phyloP scores from a whole-genome alignment of 129 eudicot species.

The Chrysanthemum makinoi region DNA sequence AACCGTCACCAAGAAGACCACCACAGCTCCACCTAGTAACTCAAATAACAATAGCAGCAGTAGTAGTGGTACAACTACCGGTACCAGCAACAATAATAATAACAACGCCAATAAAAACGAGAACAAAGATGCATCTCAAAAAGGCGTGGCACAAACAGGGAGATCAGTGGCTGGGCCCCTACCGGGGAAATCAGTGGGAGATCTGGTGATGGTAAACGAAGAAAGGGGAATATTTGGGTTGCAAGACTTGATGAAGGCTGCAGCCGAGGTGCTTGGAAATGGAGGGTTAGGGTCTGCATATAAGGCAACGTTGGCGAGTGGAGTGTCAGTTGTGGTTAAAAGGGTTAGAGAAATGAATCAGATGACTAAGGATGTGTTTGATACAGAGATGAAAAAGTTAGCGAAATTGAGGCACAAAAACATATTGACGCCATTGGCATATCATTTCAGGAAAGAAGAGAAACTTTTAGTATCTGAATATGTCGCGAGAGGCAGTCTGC shows the following conservation, averaged over 20 bases:
- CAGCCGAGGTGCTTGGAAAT: slow-evolving; percentile 89
- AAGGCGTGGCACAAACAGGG: slow-evolving; percentile 1
- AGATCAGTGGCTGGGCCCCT: slow-evolving; percentile 1
- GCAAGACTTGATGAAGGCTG: slow-evolving; percentile 93
- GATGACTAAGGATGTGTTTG: slow-evolving; percentile 59
- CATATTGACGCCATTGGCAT: slow-evolving; percentile 74
- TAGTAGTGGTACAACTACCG: not conserved
- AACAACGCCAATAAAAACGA: not conserved
- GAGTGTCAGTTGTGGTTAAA: slow-evolving; percentile 77
- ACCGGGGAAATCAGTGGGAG: slow-evolving; percentile 37
- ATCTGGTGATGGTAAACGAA: slow-evolving; percentile 61
- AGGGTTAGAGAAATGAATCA: slow-evolving; percentile 79
- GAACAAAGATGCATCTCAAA: slow-evolving; percentile 15
- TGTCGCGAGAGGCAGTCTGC: slow-evolving; percentile 73
- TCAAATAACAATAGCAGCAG: not conserved
- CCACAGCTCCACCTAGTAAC: not conserved
- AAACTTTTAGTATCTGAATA: slow-evolving; percentile 76
- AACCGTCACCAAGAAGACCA: slow-evolving; percentile 20
- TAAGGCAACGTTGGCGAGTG: slow-evolving; percentile 62
- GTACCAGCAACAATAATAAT: slow-evolving; percentile 7
- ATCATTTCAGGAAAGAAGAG: slow-evolving; percentile 84
- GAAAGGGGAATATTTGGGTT: slow-evolving; percentile 71
- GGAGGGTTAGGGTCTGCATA: slow-evolving; percentile 82
- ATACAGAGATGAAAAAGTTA: slow-evolving; percentile 53
- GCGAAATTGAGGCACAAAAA: slow-evolving; percentile 64